Evolutionary conservation across 2,329 filamentous ascomycete genomes (phyloP).

Genomic region (Ophiostoma sp.): DNA sequence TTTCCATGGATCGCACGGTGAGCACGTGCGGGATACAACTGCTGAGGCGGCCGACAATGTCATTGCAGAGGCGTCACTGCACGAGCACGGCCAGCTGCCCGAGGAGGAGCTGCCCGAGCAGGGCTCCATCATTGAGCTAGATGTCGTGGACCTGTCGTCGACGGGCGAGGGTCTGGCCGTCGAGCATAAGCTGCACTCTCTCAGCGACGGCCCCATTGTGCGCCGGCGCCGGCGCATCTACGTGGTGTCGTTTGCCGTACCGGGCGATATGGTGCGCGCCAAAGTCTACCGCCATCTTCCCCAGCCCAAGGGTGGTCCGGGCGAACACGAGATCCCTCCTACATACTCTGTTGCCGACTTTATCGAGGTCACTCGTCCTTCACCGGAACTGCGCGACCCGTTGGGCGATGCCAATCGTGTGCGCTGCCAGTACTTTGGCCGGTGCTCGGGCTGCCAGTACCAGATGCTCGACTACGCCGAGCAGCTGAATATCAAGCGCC

Average conservation of each 20-base stretch:
- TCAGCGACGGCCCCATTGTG: constrained; percentile 36
- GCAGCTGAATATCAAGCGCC: constrained; percentile 78
- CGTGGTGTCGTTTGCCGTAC: constrained; percentile 80
- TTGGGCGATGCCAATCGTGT: constrained; percentile 72
- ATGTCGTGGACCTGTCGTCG: constrained; percentile 77
- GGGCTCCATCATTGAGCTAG: constrained; percentile 72
- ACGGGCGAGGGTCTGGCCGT: constrained; percentile 86
- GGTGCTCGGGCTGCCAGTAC: constrained; percentile 90
- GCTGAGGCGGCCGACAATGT: constrained; percentile 12
- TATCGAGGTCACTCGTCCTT: constrained; percentile 67
- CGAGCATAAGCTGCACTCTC: constrained; percentile 32
- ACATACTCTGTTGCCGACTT: constrained; percentile 77
- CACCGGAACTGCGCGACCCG: constrained; percentile 38
- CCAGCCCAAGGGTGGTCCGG: constrained; percentile 32
- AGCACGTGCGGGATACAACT: constrained; percentile 11
- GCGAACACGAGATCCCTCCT: constrained; percentile 30
- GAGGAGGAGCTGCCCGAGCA: constrained; percentile 51
- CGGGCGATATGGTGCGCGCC: constrained; percentile 73
- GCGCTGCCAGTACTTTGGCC: constrained; percentile 78
- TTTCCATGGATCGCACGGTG: constrained; percentile 21
- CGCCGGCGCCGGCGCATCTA: constrained; percentile 56
- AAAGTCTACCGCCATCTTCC: constrained; percentile 70
- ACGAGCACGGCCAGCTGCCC: constrained; percentile 17
- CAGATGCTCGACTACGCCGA: constrained; percentile 90
- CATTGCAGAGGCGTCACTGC: neutral